Base-by-base conservation (phyloP, 768 basidiomycete species). In the Boletus pseudo-olivaceus region DNA sequence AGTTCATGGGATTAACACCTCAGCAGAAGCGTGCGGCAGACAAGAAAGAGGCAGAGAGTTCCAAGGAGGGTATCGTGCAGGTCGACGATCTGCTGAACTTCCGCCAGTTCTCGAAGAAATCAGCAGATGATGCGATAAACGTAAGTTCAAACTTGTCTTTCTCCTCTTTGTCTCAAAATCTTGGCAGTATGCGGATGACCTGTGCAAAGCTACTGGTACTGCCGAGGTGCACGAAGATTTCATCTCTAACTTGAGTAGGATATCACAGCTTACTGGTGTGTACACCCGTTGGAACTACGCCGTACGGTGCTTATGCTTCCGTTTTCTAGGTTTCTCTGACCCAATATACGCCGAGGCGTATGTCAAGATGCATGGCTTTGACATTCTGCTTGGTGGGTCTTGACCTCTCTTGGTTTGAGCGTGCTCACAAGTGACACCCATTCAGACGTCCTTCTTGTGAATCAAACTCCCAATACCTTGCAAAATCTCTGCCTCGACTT, bases 401-500 rank as follows among this genome's bases (percentile, higher is more conserved):
- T 47, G 10, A 26, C 38, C 44, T 6, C 10, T 19, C 30, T 23
- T 35, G 32, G 11, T 41, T 44, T 35, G 38, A 37, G 49, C 20
- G 37, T 51, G 43, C 49, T 40, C 26, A 39, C 17, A 38, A 32
- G 32, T 39, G 30, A 29, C 35, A 12, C 23, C 10, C 23, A 10
- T 40, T 11, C 58, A 91, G 95, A 99, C 62, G 94, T 99, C 20
- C 80, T 99, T 8, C 82, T 98, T 23, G 97, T 98, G 69, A 98
- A 99, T 70, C 96, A 98, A 70, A 97, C 94, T 0, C 69, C 83
- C 40, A 89, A 95, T 66, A 99, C 96, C 0, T 77, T 98, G 34
- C 97, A 98, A 70, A 98, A 97, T 68, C 83, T 99, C 4, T 95
- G 94, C 65, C 79, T 98, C 51, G 97, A 99, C 70, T 98, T 99